These are phyloP conservation scores for Amanita rubescens DNA, from an alignment of 768 basidiomycete species.

Conservation along the genomic window DNA sequence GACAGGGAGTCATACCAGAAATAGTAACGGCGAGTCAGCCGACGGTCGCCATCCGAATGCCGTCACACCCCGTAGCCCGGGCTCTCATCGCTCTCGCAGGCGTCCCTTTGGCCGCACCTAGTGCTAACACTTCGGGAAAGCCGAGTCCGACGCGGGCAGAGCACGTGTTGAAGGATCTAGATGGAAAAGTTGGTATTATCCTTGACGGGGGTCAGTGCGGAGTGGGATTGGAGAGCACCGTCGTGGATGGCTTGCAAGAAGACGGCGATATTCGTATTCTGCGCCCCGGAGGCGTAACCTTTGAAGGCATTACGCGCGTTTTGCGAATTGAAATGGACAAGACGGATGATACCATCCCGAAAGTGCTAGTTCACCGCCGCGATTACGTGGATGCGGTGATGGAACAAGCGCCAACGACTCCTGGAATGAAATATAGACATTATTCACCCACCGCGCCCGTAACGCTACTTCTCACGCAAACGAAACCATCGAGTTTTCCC, in stretches of 20 bases:
- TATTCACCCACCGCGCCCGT: constrained; percentile 91
- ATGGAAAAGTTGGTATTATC: constrained; percentile 67
- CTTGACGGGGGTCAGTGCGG: constrained; percentile 89
- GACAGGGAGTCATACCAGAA: constrained; percentile 52
- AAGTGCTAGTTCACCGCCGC: constrained; percentile 70
- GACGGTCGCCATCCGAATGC: constrained; percentile 89
- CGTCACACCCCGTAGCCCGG: constrained; percentile 87
- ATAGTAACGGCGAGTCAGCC: constrained; percentile 74
- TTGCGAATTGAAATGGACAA: constrained; percentile 38
- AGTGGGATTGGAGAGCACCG: constrained; percentile 93
- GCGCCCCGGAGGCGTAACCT: constrained; percentile 87
- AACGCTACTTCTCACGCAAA: constrained; percentile 53
- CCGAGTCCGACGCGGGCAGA: constrained; percentile 88
- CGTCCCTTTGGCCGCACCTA: constrained; percentile 85
- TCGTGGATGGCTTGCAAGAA: constrained; percentile 76
- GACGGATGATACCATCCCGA: constrained; percentile 30
- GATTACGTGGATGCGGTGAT: constrained; percentile 67
- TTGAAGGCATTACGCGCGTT: constrained; percentile 72
- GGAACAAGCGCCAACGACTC: constrained; percentile 83
- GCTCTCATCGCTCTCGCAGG: constrained; percentile 75
- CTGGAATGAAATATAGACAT: constrained; percentile 98
- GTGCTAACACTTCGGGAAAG: constrained; percentile 90
- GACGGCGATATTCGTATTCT: constrained; percentile 77
- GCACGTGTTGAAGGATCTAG: constrained; percentile 77
- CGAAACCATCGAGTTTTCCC: constrained; percentile 32